Evolutionary conservation across 2,329 filamentous ascomycete genomes (phyloP).

Genomic region (Phoma sp.): DNA sequence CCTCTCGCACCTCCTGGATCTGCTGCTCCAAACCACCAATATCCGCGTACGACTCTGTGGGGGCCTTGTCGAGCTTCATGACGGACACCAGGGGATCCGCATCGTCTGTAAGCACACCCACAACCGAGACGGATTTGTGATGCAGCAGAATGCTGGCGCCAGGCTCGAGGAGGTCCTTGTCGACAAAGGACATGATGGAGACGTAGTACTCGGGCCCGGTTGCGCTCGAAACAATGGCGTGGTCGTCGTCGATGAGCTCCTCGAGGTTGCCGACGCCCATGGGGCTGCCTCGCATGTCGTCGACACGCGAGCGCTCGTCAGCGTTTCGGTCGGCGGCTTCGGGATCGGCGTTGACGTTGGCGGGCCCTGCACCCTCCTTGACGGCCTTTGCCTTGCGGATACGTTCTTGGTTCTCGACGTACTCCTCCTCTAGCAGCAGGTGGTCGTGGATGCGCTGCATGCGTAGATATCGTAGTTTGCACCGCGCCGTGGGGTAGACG

Average conservation of each 20-base stretch:
- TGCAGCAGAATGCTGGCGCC: constrained; percentile 94
- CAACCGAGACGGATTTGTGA: constrained; percentile 97
- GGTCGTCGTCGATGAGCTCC: constrained; percentile 98
- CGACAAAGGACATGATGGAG: constrained; percentile 99
- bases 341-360: constrained; percentile 63
- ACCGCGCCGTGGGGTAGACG: constrained; percentile 93
- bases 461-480: constrained; percentile 93
- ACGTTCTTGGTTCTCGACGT: constrained; percentile 98
- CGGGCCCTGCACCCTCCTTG: constrained; percentile 61
- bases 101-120: constrained; percentile 95
- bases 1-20: constrained; percentile 97
- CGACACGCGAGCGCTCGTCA: constrained; percentile 91
- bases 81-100: constrained; percentile 94
- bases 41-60: constrained; percentile 96
- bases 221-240: constrained; percentile 96
- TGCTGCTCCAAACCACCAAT: constrained; percentile 95
- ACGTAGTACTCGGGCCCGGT: constrained; percentile 99
- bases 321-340: constrained; percentile 88
- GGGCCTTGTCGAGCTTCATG: constrained; percentile 99
- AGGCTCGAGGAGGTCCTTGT: constrained; percentile 96
- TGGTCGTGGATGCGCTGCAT: constrained; percentile 99
- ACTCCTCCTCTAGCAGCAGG: constrained; percentile 94
- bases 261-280: constrained; percentile 98
- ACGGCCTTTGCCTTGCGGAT: constrained; percentile 85
- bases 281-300: constrained; percentile 97